These are phyloP conservation scores for Lepidopterella palustris DNA, from an alignment of 495 filamentous ascomycete genomes.

Conservation along the genomic window DNA sequence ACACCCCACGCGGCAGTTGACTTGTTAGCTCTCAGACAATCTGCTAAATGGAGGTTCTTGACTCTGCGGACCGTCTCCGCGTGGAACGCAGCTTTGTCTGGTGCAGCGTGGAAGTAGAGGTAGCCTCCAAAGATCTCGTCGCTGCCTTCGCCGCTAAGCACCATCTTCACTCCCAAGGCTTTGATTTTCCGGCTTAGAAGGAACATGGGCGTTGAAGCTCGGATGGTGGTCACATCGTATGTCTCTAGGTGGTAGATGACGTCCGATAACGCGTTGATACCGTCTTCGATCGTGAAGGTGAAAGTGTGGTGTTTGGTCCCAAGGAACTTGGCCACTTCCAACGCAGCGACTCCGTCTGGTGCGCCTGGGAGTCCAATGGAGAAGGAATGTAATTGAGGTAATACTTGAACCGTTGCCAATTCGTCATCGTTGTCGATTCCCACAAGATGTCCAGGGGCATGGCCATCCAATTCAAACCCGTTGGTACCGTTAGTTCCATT, in stretches of 20 bases:
- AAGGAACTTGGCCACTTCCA: slow-evolving; percentile 87
- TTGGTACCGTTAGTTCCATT: slow-evolving; percentile 42
- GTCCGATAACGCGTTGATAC: slow-evolving; percentile 89
- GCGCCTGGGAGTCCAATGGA: slow-evolving; percentile 90
- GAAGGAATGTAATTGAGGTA: slow-evolving; percentile 95
- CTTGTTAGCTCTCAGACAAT: slow-evolving; percentile 97
- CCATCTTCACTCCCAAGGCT: slow-evolving; percentile 99
- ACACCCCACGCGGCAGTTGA: slow-evolving; percentile 98
- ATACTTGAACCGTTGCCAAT: slow-evolving; percentile 80
- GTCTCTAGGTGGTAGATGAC: slow-evolving; percentile 97
- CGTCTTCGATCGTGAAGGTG: slow-evolving; percentile 96
- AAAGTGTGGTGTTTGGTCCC: slow-evolving; percentile 96
- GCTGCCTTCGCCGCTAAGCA: slow-evolving; percentile 88
- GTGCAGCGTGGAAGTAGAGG: slow-evolving; percentile 95
- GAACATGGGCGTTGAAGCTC: slow-evolving; percentile 98
- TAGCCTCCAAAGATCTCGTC: slow-evolving; percentile 99
- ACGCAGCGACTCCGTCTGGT: slow-evolving; percentile 81
- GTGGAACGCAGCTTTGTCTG: slow-evolving; percentile 86
- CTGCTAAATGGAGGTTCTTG: slow-evolving; percentile 90
- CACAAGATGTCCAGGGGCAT: slow-evolving; percentile 63
- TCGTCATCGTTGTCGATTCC: slow-evolving; percentile 90
- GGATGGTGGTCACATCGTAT: slow-evolving; percentile 96
- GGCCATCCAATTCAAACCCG: slow-evolving; percentile 34
- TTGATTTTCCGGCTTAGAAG: slow-evolving; percentile 97
- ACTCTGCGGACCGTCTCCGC: slow-evolving; percentile 85